phyloP scores from a whole-genome alignment of 495 filamentous ascomycete genomes.

The Elasticomyces elasticus region DNA sequence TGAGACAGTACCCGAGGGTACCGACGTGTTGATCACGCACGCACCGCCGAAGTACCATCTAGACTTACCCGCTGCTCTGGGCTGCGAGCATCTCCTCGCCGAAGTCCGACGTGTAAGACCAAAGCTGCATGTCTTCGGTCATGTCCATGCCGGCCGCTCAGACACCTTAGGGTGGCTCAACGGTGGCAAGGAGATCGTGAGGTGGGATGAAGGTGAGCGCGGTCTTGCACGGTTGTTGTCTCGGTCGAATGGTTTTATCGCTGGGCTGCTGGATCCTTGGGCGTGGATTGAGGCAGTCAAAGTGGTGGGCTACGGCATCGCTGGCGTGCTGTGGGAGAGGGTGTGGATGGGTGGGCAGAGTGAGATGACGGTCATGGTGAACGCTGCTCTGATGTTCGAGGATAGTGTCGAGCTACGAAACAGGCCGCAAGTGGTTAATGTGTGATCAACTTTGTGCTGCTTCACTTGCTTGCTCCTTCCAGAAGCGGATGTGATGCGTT shows the following conservation, averaged over 20 bases:
- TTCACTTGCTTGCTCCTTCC: too few species aligned
- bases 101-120: conserved; percentile 76
- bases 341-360: conserved; percentile 53
- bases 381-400: conserved; percentile 64
- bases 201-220: conserved; percentile 67
- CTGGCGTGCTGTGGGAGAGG: conserved; percentile 58
- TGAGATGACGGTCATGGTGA: conserved; percentile 56
- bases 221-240: conserved; percentile 58
- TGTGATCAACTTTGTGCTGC: conserved; percentile 12
- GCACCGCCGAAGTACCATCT: conserved; percentile 65
- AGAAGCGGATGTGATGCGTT: too few species aligned
- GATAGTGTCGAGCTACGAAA: conserved; percentile 57
- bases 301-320: conserved; percentile 52
- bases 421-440: conserved; percentile 49
- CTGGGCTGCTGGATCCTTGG: conserved; percentile 42
- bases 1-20: conserved; percentile 58
- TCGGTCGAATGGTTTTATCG: conserved; percentile 33
- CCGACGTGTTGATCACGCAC: conserved; percentile 81
- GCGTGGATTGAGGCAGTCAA: conserved; percentile 54
- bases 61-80: conserved; percentile 52
- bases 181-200: conserved; percentile 52
- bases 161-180: conserved; percentile 14
- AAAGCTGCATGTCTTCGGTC: conserved; percentile 77
- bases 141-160: conserved; percentile 55
- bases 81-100: conserved; percentile 62